Evolutionary conservation across 768 basidiomycete genomes (phyloP).

Genomic region (Boletus subparvulus): DNA sequence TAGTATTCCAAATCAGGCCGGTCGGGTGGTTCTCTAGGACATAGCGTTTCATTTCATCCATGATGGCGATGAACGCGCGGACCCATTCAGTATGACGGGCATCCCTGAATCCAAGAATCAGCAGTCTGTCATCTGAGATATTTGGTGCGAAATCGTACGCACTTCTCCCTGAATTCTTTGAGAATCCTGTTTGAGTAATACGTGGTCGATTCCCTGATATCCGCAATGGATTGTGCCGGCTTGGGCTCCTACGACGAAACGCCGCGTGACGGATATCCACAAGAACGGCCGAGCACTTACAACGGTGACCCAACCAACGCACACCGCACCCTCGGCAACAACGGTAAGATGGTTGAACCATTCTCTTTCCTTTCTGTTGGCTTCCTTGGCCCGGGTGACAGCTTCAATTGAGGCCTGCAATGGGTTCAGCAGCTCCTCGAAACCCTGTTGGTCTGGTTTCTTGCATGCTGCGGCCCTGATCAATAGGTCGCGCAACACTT

Average conservation of each 20-base stretch:
- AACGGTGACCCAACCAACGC: slow-evolving; percentile 83
- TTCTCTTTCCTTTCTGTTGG: slow-evolving; percentile 73
- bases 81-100: slow-evolving; percentile 89
- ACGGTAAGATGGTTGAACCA: slow-evolving; percentile 81
- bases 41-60: slow-evolving; percentile 82
- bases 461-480: slow-evolving; percentile 68
- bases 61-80: slow-evolving; percentile 59
- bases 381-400: slow-evolving; percentile 80
- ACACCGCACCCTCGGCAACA: slow-evolving; percentile 78
- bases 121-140: neutral
- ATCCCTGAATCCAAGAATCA: slow-evolving; percentile 54
- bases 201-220: slow-evolving; percentile 80
- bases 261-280: neutral
- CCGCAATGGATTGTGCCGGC: slow-evolving; percentile 76
- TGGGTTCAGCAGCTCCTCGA: slow-evolving; percentile 61
- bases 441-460: slow-evolving; percentile 67
- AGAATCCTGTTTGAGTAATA: slow-evolving; percentile 91
- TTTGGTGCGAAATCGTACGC: slow-evolving; percentile 25
- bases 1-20: slow-evolving; percentile 86
- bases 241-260: slow-evolving; percentile 53
- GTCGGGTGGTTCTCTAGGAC: slow-evolving; percentile 83
- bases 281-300: slow-evolving; percentile 45
- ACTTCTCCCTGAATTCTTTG: slow-evolving; percentile 94
- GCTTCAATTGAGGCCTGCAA: slow-evolving; percentile 72
- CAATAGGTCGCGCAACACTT: slow-evolving; percentile 67